Conservation (phyloP, 2,329 filamentous ascomycete species). For the Calonectria pseudoreteaudii region DNA sequence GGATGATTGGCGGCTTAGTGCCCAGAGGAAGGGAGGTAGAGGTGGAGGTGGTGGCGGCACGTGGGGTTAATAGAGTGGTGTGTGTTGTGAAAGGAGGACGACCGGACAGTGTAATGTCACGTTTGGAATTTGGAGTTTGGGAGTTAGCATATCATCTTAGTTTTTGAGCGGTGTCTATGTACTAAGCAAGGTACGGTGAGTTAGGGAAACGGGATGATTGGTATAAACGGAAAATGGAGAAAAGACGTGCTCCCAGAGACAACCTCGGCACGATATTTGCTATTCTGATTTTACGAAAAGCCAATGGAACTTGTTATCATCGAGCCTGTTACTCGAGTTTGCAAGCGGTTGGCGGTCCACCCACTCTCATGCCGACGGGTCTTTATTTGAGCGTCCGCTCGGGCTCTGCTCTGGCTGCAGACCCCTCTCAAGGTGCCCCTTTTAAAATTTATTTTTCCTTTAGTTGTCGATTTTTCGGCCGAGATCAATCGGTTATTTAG, state of each 20-base stretch:
- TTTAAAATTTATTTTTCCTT: too few species aligned
- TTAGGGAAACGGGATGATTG: neutral
- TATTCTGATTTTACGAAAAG: neutral
- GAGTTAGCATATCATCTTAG: neutral
- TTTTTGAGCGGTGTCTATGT: neutral
- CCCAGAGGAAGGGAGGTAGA: conserved; percentile 86
- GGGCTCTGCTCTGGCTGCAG: neutral
- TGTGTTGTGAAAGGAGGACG: neutral
- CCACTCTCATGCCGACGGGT: neutral
- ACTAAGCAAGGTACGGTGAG: neutral
- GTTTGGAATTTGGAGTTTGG: neutral
- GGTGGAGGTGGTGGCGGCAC: conserved; percentile 90
- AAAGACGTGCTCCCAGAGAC: neutral
- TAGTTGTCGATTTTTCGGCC: neutral
- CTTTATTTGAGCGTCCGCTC: neutral
- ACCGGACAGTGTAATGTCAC: neutral
- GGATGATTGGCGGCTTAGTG: conserved; percentile 94
- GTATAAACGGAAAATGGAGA: neutral
- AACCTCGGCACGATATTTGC: neutral
- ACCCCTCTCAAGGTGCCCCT: neutral
- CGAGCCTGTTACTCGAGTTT: neutral
- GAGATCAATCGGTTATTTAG: neutral
- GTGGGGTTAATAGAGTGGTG: conserved; percentile 74
- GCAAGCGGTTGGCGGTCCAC: neutral
- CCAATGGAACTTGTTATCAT: neutral